These are phyloP conservation scores for Eustoma russellianum DNA, from an alignment of 257 asterid species.

Conservation along the genomic window DNA sequence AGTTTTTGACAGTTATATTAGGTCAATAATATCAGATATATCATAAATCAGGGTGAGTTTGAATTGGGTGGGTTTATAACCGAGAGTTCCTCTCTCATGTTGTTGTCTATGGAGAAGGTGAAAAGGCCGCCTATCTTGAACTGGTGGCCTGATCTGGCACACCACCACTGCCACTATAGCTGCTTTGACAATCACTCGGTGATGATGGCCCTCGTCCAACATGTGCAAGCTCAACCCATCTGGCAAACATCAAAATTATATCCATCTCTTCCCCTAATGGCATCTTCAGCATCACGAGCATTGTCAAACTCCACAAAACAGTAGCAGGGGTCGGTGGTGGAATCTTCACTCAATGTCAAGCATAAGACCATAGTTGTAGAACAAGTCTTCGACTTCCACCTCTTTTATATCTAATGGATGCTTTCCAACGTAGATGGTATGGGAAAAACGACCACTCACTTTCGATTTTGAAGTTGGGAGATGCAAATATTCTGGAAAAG, in stretches of 20 bases:
- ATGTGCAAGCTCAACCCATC: constrained; percentile 91
- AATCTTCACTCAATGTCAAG: constrained; percentile 87
- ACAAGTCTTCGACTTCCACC: constrained; percentile 80
- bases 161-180: constrained; percentile 44
- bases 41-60: no score
- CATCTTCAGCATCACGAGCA: constrained; percentile 91
- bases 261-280: constrained; percentile 96
- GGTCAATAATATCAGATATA: no score
- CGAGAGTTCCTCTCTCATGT: no score
- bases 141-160: no score
- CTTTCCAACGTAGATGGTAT: constrained; percentile 92
- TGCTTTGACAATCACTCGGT: constrained; percentile 85
- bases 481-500: no score
- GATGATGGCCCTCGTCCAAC: constrained; percentile 96
- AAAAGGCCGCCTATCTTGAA: no score
- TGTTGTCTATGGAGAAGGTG: no score
- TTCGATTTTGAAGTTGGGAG: no score
- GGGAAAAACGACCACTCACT: constrained; percentile 97
- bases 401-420: constrained; percentile 93
- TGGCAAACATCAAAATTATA: constrained; percentile 93
- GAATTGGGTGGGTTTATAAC: no score
- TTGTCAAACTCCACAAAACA: constrained; percentile 93
- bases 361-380: constrained; percentile 95
- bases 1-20: no score
- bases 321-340: constrained; percentile 98